Base-by-base conservation (phyloP, 805 yeast species). In the Candida verbasci region DNA sequence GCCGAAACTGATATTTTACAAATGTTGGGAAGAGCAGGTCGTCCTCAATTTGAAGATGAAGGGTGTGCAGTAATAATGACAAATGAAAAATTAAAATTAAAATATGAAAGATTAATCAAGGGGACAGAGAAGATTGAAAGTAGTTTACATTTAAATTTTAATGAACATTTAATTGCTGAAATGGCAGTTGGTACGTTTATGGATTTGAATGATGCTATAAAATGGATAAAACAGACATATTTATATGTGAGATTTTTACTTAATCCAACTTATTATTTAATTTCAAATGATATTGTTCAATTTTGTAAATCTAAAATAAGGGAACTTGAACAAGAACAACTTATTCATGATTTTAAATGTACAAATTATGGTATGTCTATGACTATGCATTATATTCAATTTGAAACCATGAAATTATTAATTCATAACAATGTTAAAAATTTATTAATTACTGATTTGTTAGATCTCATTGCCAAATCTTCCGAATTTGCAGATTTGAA, bases 11-110 rank as follows among this genome's bases (percentile, higher is more conserved):
- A 77, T 39, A 55, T 78, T 21, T 51, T 74, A 28, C 83, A 79
- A 44, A 79, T 78, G 84, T 68, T 78, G 52, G 83, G 82, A 3
- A 61, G 83, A 46, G 82, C 83, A 3, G 83, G 84, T 3, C 62
- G 82, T 33, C 81, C 82, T 0, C 78, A 72, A 22, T 75, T 65
- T 49, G 81, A 76, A 45, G 62, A 60, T 3, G 67, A 66, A 24
- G 74, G 74, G 2, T 74, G 69, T 3, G 74, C 76, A 3, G 63
- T 75, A 1, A 63, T 76, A 11, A 56, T 75, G 62, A 76, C 82
- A 1, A 62, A 61, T 9, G 32, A 45, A 1, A 46, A 49, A 3
- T 53, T 56, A 36, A 60, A 57, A 27, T 35, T 40, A 3, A 56
- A 52, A n/a, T 76, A 73, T 48, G 70, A 65, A 37, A 53, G 55